These are phyloP conservation scores for Trichoderma asperellum DNA, from an alignment of 2,329 filamentous ascomycete genomes.

Conservation along the genomic window DNA sequence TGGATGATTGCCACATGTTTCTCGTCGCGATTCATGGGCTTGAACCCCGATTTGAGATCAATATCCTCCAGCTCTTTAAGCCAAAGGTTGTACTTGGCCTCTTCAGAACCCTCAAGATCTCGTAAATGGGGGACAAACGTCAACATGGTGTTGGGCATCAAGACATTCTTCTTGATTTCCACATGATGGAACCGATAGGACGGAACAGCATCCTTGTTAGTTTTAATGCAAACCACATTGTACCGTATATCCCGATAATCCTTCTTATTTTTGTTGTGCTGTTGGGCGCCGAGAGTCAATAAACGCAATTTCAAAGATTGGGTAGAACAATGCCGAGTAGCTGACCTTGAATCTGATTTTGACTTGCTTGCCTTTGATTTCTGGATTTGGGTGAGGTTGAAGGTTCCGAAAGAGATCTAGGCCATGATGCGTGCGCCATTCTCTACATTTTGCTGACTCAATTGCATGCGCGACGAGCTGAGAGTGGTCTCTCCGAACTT, in stretches of 20 bases:
- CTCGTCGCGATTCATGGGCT: conserved; percentile 55
- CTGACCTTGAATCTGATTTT: conserved; percentile 57
- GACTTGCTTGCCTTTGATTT: conserved; percentile 48
- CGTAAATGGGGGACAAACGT: conserved; percentile 64
- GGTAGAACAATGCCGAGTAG: background rate
- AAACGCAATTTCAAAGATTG: background rate
- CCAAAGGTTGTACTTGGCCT: conserved; percentile 59
- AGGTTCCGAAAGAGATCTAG: conserved; percentile 55
- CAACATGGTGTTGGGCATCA: conserved; percentile 63
- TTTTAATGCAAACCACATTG: conserved; percentile 52
- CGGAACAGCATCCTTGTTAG: conserved; percentile 58
- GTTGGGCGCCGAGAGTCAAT: conserved; percentile 41
- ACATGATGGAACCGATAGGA: conserved; percentile 63
- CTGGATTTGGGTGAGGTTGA: conserved; percentile 42
- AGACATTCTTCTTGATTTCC: conserved; percentile 62
- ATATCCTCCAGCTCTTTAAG: conserved; percentile 61
- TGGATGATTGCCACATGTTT: conserved; percentile 55
- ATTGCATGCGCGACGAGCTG: conserved; percentile 51
- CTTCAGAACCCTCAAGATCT: conserved; percentile 61
- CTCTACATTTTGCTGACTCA: conserved; percentile 48
- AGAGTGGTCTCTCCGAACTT: conserved; percentile 52
- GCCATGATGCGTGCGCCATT: conserved; percentile 47
- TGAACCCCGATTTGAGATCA: conserved; percentile 61
- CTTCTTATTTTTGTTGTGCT: conserved; percentile 50
- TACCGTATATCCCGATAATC: conserved; percentile 50